These are phyloP conservation scores for Paecilomyces formosus DNA, from an alignment of 2,329 filamentous ascomycete genomes.

Conservation along the genomic window DNA sequence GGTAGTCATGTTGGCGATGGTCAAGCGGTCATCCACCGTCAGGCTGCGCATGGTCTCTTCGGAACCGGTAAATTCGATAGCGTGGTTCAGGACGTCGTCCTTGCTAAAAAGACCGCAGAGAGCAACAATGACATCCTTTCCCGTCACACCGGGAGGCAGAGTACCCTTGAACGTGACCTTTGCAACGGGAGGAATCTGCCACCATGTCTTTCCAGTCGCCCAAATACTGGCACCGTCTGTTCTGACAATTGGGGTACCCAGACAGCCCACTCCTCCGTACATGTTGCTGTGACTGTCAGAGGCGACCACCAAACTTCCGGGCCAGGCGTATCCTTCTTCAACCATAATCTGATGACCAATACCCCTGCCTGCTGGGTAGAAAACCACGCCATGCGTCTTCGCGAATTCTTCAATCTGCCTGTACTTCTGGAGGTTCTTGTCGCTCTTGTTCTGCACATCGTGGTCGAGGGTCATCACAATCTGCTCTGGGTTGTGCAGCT, in stretches of 20 bases:
- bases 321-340: constrained; percentile 79
- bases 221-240: constrained; percentile 84
- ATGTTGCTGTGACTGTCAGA: constrained; percentile 65
- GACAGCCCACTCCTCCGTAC: constrained; percentile 71
- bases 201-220: constrained; percentile 80
- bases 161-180: constrained; percentile 70
- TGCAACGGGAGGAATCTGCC: constrained; percentile 77
- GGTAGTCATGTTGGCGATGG: constrained; percentile 68
- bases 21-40: constrained; percentile 63
- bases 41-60: constrained; percentile 69
- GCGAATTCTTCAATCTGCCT: constrained; percentile 75
- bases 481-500: constrained; percentile 64
- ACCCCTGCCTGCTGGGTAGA: constrained; percentile 68
- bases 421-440: constrained; percentile 78
- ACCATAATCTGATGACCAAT: constrained; percentile 77
- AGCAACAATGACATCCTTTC: constrained; percentile 90
- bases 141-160: constrained; percentile 72
- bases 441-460: constrained; percentile 76
- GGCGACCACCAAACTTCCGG: constrained; percentile 73
- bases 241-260: constrained; percentile 75
- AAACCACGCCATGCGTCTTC: constrained; percentile 64
- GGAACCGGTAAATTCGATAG: constrained; percentile 77
- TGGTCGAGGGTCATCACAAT: constrained; percentile 81
- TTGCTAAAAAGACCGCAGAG: constrained; percentile 80
- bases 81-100: constrained; percentile 84